Evolutionary conservation across 257 asterid genomes (phyloP), one percentile per base, ranked within the genome.

Genomic region (Solanum rostratum): DNA sequence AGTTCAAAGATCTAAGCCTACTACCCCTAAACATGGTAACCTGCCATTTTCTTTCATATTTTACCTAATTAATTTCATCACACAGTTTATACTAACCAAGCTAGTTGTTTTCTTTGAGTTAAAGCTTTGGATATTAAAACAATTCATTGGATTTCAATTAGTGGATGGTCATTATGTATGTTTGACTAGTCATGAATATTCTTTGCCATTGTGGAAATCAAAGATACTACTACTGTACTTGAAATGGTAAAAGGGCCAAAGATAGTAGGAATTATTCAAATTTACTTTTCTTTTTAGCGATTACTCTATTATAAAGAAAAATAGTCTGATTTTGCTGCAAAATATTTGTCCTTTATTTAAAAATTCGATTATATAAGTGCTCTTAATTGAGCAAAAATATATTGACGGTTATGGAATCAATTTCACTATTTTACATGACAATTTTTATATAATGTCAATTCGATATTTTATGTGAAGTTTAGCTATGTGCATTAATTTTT

Each of bases 1-100:
- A 20, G 97, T 93, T 91, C 97, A 95, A 57, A 88, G 97, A 95
- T 96, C 99, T 68, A 96, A 96, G 86, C 98, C 98, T 33, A 92
- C 98, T 71, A 92, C 98, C 39, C 98, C 98, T 10, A 96, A 95
- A 81, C 93, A 93, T 87, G 95, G 94, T 93, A 88, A 74, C 22
- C 41, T 37, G 9, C 4, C n/a, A n/a, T 9, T 43, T 43, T 43
- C 55, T 45, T 14, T 7, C 19, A 43, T 73, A 16, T 82, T n/a
- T 24, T 43, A 22, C 24, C 52, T 59, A 80, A 53, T 30, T 81
- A 37, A 24, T 60, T 81, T 41, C 80, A 45, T 16, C 57, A 12
- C 57, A 54, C 19, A 18, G n/a, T n/a, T n/a, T n/a, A n/a, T n/a
- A n/a, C n/a, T n/a, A n/a, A n/a, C n/a, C n/a, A n/a, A n/a, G n/a